These are phyloP conservation scores for Quercus wislizeni DNA, from an alignment of 306 rosid species.

Conservation along the genomic window DNA sequence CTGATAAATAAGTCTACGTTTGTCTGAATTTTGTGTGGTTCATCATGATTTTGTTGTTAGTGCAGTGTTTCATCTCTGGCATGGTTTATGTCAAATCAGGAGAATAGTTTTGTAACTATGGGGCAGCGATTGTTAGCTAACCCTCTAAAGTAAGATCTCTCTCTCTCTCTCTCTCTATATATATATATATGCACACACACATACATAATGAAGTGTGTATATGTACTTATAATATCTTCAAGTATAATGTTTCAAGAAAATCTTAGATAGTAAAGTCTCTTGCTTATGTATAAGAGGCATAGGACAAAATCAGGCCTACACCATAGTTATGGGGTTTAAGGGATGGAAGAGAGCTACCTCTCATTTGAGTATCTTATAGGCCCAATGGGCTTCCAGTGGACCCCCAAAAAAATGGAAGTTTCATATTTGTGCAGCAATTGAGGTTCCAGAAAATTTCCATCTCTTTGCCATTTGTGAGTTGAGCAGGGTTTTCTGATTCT, in stretches of 20 bases:
- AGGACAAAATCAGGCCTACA: neutral
- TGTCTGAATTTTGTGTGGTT: conserved; percentile 1
- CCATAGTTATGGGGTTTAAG: neutral
- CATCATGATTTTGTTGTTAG: conserved; percentile 12
- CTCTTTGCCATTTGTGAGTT: neutral
- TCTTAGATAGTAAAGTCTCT: neutral
- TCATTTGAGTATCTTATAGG: neutral
- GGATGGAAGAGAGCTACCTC: neutral
- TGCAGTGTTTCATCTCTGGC: conserved; percentile 99
- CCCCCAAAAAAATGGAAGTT: neutral
- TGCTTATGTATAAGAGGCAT: neutral
- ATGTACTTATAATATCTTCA: neutral
- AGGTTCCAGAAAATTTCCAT: neutral
- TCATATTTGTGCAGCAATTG: neutral
- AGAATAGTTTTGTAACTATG: conserved; percentile 90
- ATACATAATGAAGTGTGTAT: neutral
- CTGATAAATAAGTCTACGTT: conserved; percentile 13
- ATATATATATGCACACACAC: too few species aligned
- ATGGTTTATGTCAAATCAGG: conserved; percentile 98
- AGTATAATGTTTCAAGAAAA: neutral
- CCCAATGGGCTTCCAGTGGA: neutral
- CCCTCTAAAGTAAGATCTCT: conserved; percentile 69
- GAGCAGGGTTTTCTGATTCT: neutral
- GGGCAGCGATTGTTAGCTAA: conserved; percentile 94
- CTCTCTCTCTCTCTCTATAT: neutral